Evolutionary conservation across 2,329 filamentous ascomycete genomes (phyloP).

Genomic region (Trichoderma afroharzianum): DNA sequence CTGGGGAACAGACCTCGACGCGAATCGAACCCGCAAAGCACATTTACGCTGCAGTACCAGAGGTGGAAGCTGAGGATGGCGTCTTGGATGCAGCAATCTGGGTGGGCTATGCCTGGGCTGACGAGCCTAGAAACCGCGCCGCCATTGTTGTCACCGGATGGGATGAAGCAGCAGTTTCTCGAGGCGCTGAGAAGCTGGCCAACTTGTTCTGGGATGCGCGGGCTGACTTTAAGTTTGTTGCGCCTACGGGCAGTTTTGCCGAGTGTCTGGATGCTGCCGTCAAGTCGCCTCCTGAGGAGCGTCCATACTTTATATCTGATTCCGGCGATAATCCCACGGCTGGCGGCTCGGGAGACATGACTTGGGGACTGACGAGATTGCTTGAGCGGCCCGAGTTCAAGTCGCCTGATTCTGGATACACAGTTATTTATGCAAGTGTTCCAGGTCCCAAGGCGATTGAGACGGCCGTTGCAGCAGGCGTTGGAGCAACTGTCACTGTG

Average conservation of each 20-base stretch:
- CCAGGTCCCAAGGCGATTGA: constrained; percentile 44
- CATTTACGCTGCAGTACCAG: constrained; percentile 46
- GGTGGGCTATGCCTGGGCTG: constrained; percentile 56
- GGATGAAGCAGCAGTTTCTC: constrained; percentile 37
- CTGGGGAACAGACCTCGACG: constrained; percentile 54
- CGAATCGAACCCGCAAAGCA: constrained; percentile 48
- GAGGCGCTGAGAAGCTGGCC: constrained; percentile 44
- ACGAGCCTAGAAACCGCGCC: constrained; percentile 50
- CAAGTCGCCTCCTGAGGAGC: constrained; percentile 28
- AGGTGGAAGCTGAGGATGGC: constrained; percentile 37
- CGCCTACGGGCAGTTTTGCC: constrained; percentile 44
- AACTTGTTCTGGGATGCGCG: constrained; percentile 45
- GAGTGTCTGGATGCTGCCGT: constrained; percentile 47
- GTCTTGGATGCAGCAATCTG: constrained; percentile 52
- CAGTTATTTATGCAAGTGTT: constrained; percentile 51
- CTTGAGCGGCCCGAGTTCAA: constrained; percentile 45
- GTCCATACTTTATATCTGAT: constrained; percentile 53
- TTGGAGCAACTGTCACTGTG: constrained; percentile 47
- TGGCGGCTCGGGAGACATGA: constrained; percentile 51
- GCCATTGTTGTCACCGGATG: constrained; percentile 50
- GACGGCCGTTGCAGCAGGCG: constrained; percentile 40
- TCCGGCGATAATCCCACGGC: constrained; percentile 55
- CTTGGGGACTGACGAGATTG: constrained; percentile 46
- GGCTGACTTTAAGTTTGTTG: constrained; percentile 49
- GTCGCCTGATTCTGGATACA: constrained; percentile 30